These are phyloP conservation scores for Ophiorrhiza pumila DNA, from an alignment of 257 asterid genomes.

Conservation along the genomic window DNA sequence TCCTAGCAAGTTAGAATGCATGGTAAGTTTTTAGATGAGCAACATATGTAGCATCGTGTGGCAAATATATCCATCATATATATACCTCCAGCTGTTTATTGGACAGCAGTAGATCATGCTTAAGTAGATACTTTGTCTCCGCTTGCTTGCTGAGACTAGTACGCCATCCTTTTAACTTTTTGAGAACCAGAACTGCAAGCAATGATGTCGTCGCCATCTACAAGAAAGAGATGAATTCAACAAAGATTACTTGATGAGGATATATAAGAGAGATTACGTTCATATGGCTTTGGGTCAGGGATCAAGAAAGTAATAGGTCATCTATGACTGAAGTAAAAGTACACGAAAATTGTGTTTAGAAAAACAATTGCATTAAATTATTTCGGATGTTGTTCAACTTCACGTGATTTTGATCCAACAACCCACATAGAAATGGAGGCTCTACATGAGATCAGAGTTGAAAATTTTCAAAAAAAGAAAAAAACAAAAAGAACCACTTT, in stretches of 20 bases:
- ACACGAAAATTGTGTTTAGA: neutral
- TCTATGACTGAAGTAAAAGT: neutral
- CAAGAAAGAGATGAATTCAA: conserved; percentile 19
- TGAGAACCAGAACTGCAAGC: conserved; percentile 9
- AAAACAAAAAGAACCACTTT: conserved; percentile 1
- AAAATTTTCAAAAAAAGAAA: neutral
- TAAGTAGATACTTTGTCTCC: neutral
- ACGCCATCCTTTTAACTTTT: conserved; percentile 21
- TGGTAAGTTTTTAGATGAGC: no score
- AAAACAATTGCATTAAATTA: neutral
- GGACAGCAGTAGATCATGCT: neutral
- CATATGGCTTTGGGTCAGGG: neutral
- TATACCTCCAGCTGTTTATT: neutral
- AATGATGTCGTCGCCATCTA: conserved; percentile 14
- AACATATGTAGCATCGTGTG: neutral
- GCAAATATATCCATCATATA: neutral
- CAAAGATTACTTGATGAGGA: conserved; percentile 4
- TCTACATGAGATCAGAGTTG: no score
- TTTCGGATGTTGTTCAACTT: neutral
- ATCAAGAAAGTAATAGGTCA: neutral
- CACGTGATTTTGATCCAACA: conserved; percentile 57
- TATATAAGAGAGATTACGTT: conserved; percentile 10
- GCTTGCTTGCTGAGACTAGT: neutral
- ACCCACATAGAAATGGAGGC: conserved; percentile 54
- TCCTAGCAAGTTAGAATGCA: conserved; percentile 3